Evolutionary conservation across 192 early-diverging fungal genomes (phyloP), one percentile per base, ranked within the genome.

Genomic region (Umbelopsis isabellina): DNA sequence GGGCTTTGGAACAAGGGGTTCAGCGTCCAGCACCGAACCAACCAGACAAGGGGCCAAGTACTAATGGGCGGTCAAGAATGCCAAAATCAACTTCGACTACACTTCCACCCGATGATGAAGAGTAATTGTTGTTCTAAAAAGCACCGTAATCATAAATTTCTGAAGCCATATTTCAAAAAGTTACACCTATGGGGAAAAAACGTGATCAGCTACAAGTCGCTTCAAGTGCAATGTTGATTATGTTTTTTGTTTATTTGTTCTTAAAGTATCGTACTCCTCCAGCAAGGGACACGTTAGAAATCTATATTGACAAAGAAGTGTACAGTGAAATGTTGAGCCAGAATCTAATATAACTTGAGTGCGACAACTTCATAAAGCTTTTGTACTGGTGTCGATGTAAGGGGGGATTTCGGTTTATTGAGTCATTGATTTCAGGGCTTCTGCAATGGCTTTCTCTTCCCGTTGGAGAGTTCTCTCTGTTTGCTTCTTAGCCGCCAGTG

Each of bases 21-120:
- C 55, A 27, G 30, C 55, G 55, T 18, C 55, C 27, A 15, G 12
- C 30, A 8, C 55, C 30, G 12, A 61, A 61, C 16, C 55, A 61
- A 61, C 55, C 55, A 61, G 55, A 61, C 3, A 73, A 70, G 41
- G 71, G 72, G 8, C 27, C 37, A 21, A 66, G 73, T 3, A 33
- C 71, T 12, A 67, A 76, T 49, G 77, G 78, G 22, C 35, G 76
- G 33, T 69, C 75, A 30, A 65, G 73, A 12, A 75, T 74, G 65
- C 52, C 68, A 25, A 61, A 61, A 35, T 61, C 25, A 12, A 61
- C 21, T 16, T 30, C 55, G 2, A 35, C 27, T 35, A 23, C 25
- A 6, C 55, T 35, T 18, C 13, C 30, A n/a, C 27, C 16, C 1
- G 55, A 61, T 35, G 55, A 61, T 2, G 37, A 41, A 41, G 37